Conservation (phyloP, 345 rosid genomes). For the Hypericum perforatum region DNA sequence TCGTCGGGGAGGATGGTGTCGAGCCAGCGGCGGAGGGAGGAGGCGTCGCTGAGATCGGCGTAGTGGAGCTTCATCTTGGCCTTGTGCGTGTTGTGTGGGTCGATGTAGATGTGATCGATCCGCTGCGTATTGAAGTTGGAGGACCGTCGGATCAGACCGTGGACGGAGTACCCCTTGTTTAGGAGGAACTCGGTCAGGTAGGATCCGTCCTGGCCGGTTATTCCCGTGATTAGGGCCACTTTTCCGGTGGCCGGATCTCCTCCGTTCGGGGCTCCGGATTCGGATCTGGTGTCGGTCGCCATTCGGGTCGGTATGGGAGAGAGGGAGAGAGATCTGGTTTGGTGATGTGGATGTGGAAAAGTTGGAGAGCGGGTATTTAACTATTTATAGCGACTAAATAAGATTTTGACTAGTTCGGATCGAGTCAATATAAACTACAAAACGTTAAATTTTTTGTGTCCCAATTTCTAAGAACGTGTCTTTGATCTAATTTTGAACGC, state of each 20-base stretch:
- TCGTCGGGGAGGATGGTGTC: slow-evolving; percentile 79
- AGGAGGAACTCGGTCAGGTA: slow-evolving; percentile 87
- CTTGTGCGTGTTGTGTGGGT: slow-evolving; percentile 82
- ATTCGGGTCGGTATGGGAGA: too few relatives aligned
- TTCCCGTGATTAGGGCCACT: slow-evolving; percentile 79
- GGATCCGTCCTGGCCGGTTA: slow-evolving; percentile 96
- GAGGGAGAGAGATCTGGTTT: too few relatives aligned
- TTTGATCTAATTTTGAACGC: too few relatives aligned
- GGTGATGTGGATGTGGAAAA: too few relatives aligned
- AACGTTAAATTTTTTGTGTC: too few relatives aligned
- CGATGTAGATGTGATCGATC: slow-evolving; percentile 89
- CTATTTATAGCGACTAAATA: too few relatives aligned
- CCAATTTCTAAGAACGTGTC: too few relatives aligned
- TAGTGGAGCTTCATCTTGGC: slow-evolving; percentile 90
- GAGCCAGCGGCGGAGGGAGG: slow-evolving; percentile 95
- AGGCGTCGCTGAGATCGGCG: slow-evolving; percentile 78
- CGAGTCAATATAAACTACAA: too few relatives aligned
- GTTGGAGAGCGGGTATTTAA: too few relatives aligned
- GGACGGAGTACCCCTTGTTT: slow-evolving; percentile 66
- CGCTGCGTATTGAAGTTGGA: slow-evolving; percentile 96
- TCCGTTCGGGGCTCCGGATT: slow-evolving; percentile 15
- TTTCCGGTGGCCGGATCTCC: slow-evolving; percentile 25
- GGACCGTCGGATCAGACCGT: slow-evolving; percentile 87
- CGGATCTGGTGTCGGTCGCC: slow-evolving; percentile 19
- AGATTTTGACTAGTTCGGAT: too few relatives aligned